A percentile compares a stretch with the other conserved stretches of the same genome.
Evolutionary conservation across 2,329 filamentous ascomycete species (phyloP).

Genomic region (Fusarium kyushuense): DNA sequence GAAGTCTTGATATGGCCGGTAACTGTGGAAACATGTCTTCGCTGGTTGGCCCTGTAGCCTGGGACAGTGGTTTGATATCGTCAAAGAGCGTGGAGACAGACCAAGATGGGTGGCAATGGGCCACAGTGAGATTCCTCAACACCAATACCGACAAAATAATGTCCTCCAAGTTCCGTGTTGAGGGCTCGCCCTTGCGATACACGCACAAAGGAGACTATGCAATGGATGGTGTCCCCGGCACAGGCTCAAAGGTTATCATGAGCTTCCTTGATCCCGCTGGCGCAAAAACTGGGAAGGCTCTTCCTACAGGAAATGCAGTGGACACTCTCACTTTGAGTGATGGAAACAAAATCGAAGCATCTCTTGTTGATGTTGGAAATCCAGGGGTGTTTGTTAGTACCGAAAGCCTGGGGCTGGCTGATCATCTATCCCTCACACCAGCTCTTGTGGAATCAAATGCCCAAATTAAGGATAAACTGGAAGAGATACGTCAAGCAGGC

Average conservation of each 20-base stretch:
- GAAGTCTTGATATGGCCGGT: conserved; percentile 72
- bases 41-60: conserved; percentile 68
- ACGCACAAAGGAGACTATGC: conserved; percentile 62
- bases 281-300: conserved; percentile 68
- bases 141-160: conserved; percentile 78
- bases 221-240: conserved; percentile 74
- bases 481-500: conserved; percentile 68
- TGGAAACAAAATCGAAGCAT: conserved; percentile 58
- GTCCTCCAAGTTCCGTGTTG: conserved; percentile 66
- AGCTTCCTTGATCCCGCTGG: conserved; percentile 73
- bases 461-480: conserved; percentile 59
- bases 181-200: conserved; percentile 52
- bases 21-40: conserved; percentile 83
- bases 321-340: conserved; percentile 61
- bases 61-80: conserved; percentile 50
- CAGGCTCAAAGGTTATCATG: conserved; percentile 67
- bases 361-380: conserved; percentile 73
- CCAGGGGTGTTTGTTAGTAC: conserved; percentile 73
- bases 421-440: conserved; percentile 65
- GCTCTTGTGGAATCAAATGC: conserved; percentile 63
- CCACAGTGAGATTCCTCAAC: conserved; percentile 72
- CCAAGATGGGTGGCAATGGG: conserved; percentile 48
- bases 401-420: conserved; percentile 59
- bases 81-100: conserved; percentile 35
- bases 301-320: conserved; percentile 64